phyloP scores from a whole-genome alignment of 345 rosid species.

The Cochlearia excelsa region DNA sequence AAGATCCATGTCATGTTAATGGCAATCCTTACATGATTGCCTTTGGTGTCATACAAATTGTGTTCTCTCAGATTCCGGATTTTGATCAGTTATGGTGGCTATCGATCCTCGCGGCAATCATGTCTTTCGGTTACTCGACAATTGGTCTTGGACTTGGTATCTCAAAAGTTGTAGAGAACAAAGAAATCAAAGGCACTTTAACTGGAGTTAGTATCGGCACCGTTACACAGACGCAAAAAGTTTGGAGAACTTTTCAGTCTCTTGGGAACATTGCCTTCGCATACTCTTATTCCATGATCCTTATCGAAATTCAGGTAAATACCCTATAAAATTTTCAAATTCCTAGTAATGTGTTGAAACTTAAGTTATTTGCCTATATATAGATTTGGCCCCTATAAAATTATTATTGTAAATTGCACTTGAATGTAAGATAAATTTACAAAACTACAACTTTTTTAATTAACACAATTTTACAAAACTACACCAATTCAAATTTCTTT shows the following conservation, averaged over 20 bases:
- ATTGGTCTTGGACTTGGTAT: slow-evolving; percentile 84
- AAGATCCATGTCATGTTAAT: slow-evolving; percentile 45
- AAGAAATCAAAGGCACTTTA: slow-evolving; percentile 57
- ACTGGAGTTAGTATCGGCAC: slow-evolving; percentile 65
- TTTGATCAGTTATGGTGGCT: slow-evolving; percentile 85
- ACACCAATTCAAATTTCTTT: too few species aligned
- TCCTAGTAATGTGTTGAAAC: too few species aligned
- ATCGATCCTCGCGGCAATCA: slow-evolving; percentile 69
- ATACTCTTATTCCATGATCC: slow-evolving; percentile 76
- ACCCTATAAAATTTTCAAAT: too few species aligned
- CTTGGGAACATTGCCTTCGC: slow-evolving; percentile 95
- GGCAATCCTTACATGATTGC: slow-evolving; percentile 66
- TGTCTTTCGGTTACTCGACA: slow-evolving; percentile 73
- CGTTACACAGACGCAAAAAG: slow-evolving; percentile 57
- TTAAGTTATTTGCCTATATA: too few species aligned
- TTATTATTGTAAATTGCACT: too few species aligned
- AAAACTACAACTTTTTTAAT: too few species aligned
- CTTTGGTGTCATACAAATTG: slow-evolving; percentile 53
- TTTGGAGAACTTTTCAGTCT: slow-evolving; percentile 90
- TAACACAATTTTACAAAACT: too few species aligned
- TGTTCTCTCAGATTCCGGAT: slow-evolving; percentile 77
- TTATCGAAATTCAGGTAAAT: slow-evolving; percentile 78
- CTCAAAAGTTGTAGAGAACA: slow-evolving; percentile 50
- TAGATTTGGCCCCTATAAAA: too few species aligned
- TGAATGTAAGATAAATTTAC: too few species aligned